Evolutionary conservation across 2,329 filamentous ascomycete species (phyloP), one percentile per base, ranked within the genome.

Genomic region (Xylariaceae sp.): DNA sequence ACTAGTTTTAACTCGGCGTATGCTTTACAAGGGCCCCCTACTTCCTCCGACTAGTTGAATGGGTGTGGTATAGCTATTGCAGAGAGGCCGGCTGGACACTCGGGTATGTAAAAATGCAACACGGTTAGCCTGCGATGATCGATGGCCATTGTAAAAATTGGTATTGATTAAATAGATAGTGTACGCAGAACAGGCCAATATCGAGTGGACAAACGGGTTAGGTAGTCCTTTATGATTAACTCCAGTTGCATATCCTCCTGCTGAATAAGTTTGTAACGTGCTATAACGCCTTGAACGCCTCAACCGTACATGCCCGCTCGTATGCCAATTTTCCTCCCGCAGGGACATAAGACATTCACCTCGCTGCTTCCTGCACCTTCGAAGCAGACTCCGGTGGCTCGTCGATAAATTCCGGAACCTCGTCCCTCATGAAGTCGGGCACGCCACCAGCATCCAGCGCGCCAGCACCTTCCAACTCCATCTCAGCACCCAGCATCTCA

Each of bases 401-500:
- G 71, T 99, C 94, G 55, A 99, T 88, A 70, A 99, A 97, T 49
- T 91, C 85, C 18, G 89, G 89, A 53, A 89, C 83, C 72, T 96
- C 91, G 64, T 97, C 94, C 68, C 90, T 83, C 78, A 99, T 77
- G 72, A 95, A 99, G 47, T 86, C 86, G 0, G 94, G 94, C 62
- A 95, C 78, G 45, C 81, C 83, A 10, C 65, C 65, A 22, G 75
- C 76, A 47, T 71, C 72, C 37, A 71, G 78, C 5, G 72, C 79
- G 8, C 72, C 75, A 52, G 83, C 78, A 47, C 81, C 81, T 68
- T 95, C 92, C 63, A 95, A 79, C 74, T 96, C 89, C n/a, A 90
- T 87, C 74, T 99, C 94, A 65, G 96, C 87, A 1, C 92, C 92
- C 34, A 99, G 73, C 6, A 94, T 92, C 76, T 99, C 94, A 48